Percentiles rank a stretch among this genome's conserved stretches.
Evolutionary conservation across 2,329 filamentous ascomycete species (phyloP).

Genomic region (Metarhizium sp.): DNA sequence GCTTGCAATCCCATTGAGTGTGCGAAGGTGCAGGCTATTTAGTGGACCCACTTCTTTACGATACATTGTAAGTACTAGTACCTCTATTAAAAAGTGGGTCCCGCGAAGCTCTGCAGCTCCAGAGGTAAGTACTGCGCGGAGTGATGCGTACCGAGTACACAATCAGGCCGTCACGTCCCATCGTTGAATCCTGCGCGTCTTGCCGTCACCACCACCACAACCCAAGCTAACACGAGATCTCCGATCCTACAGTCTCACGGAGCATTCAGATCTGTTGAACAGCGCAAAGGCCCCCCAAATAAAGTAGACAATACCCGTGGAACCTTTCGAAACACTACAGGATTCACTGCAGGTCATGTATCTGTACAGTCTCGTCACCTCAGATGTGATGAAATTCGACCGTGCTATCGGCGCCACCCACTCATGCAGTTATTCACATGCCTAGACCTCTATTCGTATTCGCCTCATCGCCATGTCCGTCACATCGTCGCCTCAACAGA

Average conservation of each 20-base stretch:
- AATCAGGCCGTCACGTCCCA: not conserved
- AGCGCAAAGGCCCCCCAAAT: too few species aligned
- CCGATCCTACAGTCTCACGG: too few species aligned
- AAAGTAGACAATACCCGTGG: not conserved
- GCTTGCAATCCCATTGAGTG: too few species aligned
- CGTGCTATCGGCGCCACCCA: not conserved
- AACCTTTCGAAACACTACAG: too few species aligned
- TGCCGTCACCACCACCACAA: not conserved
- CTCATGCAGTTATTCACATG: not conserved
- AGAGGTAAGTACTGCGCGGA: too few species aligned
- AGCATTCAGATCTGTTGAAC: too few species aligned
- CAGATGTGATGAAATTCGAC: not conserved
- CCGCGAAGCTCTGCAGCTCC: too few species aligned
- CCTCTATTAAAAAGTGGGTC: not conserved
- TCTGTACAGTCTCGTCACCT: not conserved
- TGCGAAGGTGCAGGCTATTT: too few species aligned
- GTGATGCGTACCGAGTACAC: too few species aligned
- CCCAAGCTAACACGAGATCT: not conserved
- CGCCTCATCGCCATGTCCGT: constrained; percentile 15
- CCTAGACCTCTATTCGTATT: not conserved
- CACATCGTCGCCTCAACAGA: constrained; percentile 13
- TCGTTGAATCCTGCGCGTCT: not conserved
- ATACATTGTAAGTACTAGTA: too few species aligned
- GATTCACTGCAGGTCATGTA: not conserved
- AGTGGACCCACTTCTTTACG: too few species aligned